Evolutionary conservation across 108 stramenopile genomes (phyloP).

Genomic region (Discostella pseudostelligera): DNA sequence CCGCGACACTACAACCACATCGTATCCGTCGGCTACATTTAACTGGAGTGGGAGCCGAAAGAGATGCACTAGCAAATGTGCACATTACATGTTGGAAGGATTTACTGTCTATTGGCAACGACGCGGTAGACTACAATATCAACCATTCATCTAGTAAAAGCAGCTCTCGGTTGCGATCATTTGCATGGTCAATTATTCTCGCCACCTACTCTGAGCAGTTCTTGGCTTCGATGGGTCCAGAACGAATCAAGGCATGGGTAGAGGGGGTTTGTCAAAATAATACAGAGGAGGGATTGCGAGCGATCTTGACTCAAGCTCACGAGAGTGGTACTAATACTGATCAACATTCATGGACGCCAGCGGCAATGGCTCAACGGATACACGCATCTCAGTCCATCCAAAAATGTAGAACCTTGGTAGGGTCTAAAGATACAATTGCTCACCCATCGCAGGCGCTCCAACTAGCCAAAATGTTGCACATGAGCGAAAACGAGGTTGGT

Average conservation of each 20-base stretch:
- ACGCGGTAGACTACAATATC: not conserved
- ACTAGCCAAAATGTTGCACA: conserved; percentile 21
- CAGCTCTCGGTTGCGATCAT: conserved; percentile 42
- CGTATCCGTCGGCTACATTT: conserved; percentile 55
- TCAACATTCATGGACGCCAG: conserved; percentile 47
- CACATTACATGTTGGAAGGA: conserved; percentile 52
- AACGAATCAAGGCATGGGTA: conserved; percentile 43
- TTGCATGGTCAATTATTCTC: conserved; percentile 63
- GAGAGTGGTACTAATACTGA: conserved; percentile 6
- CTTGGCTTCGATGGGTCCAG: conserved; percentile 31
- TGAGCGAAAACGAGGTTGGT: not conserved
- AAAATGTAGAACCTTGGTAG: conserved; percentile 42
- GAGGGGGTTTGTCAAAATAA: conserved; percentile 42
- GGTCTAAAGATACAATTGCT: conserved; percentile 57
- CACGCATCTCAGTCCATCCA: conserved; percentile 3
- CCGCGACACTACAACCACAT: conserved; percentile 32
- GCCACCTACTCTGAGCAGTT: conserved; percentile 59
- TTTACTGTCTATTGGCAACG: conserved; percentile 19
- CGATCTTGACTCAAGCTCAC: conserved; percentile 56
- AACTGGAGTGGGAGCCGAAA: conserved; percentile 57
- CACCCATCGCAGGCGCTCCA: conserved; percentile 29
- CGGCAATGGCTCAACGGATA: conserved; percentile 52
- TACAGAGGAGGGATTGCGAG: conserved; percentile 49
- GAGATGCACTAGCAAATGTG: conserved; percentile 50
- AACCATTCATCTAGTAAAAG: conserved; percentile 15